phyloP scores from a whole-genome alignment of 192 early-diverging fungal species.

The Backusella westeae region DNA sequence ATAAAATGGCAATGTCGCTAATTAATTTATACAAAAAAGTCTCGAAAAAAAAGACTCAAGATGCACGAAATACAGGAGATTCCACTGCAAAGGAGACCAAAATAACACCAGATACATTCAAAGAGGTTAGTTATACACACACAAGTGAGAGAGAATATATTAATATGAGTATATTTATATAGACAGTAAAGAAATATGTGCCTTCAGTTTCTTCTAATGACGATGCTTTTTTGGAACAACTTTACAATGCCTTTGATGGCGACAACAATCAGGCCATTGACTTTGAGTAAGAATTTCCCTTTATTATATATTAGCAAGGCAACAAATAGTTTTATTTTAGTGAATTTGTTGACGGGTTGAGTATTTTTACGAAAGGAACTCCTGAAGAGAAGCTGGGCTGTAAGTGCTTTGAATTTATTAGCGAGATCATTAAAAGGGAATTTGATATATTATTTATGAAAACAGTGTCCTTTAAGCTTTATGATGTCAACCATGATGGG shows the following conservation, averaged over 20 bases:
- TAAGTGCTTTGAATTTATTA: constrained; percentile 3
- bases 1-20: background rate
- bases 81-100: constrained; percentile 35
- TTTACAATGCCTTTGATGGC: constrained; percentile 77
- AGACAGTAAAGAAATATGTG: constrained; percentile 57
- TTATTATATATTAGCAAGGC: background rate
- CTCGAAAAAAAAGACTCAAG: constrained; percentile 44
- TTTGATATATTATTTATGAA: background rate
- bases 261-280: constrained; percentile 62
- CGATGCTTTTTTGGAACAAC: constrained; percentile 70
- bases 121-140: constrained; percentile 40
- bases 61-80: constrained; percentile 44
- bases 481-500: constrained; percentile 78
- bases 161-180: background rate
- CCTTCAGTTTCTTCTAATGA: constrained; percentile 55
- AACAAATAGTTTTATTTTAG: constrained; percentile 15
- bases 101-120: constrained; percentile 67
- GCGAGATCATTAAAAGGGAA: background rate
- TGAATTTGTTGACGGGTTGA: constrained; percentile 61
- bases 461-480: constrained; percentile 74
- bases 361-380: constrained; percentile 72
- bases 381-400: constrained; percentile 54
- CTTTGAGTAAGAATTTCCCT: constrained; percentile 43
- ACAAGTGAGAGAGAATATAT: background rate
- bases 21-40: constrained; percentile 24